Conservation (phyloP, 192 early-diverging fungal genomes). For the Coemansia guatemalensis region DNA sequence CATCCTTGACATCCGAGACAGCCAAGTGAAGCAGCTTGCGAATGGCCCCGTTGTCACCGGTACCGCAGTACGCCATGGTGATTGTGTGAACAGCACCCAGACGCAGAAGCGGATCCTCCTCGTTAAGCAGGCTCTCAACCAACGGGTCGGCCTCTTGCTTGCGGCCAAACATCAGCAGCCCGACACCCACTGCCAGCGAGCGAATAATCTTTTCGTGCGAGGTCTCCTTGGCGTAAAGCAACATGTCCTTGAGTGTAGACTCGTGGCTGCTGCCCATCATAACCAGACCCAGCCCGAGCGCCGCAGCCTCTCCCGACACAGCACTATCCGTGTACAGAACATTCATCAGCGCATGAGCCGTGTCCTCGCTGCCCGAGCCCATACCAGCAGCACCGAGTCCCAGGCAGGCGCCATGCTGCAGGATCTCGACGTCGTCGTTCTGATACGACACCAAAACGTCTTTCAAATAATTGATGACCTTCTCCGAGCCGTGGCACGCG, state of each 20-base stretch:
- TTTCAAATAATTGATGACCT: conserved; percentile 78
- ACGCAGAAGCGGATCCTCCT: conserved; percentile 95
- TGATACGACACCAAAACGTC: conserved; percentile 77
- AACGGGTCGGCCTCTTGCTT: conserved; percentile 94
- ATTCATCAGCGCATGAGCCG: conserved; percentile 85
- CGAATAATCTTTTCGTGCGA: conserved; percentile 99
- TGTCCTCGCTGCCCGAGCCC: conserved; percentile 87
- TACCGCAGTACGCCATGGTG: conserved; percentile 97
- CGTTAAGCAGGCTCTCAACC: conserved; percentile 77
- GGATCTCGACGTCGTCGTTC: conserved; percentile 67
- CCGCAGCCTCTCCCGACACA: conserved; percentile 96
- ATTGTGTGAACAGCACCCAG: conserved; percentile 97
- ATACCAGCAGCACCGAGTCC: conserved; percentile 96
- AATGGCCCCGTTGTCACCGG: conserved; percentile 97
- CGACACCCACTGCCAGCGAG: conserved; percentile 89
- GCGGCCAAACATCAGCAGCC: conserved; percentile 95
- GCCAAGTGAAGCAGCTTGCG: conserved; percentile 93
- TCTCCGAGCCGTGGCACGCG: conserved; percentile 85
- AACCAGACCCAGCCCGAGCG: conserved; percentile 93
- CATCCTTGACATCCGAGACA: conserved; percentile 98
- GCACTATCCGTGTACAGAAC: conserved; percentile 93
- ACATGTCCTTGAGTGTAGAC: conserved; percentile 88
- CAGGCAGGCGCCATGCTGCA: conserved; percentile 95
- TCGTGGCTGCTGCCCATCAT: conserved; percentile 91
- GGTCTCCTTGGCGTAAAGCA: conserved; percentile 97